phyloP scores from a whole-genome alignment of 2,329 filamentous ascomycete genomes.

The Ilyonectria destructans region DNA sequence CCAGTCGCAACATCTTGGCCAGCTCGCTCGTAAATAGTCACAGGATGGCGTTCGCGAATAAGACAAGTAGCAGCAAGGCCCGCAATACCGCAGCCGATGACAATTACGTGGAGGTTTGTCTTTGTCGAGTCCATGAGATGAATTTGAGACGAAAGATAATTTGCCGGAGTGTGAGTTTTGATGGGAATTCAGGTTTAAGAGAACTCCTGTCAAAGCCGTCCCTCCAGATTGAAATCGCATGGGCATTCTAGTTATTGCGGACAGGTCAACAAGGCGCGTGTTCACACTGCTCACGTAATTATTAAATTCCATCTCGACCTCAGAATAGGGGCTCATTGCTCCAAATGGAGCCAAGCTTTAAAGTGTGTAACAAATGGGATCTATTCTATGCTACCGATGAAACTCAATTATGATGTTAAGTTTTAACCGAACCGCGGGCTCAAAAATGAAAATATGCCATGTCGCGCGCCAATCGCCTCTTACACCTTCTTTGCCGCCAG shows the following conservation, averaged over 20 bases:
- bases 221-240: too few relatives aligned
- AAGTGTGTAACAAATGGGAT: too few relatives aligned
- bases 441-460: not conserved
- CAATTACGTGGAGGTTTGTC: slow-evolving; percentile 22
- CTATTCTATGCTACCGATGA: too few relatives aligned
- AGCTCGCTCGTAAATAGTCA: slow-evolving; percentile 27
- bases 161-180: not conserved
- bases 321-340: too few relatives aligned
- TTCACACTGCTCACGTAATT: too few relatives aligned
- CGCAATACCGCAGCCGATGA: slow-evolving; percentile 22
- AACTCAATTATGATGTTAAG: too few relatives aligned
- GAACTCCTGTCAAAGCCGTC: not conserved
- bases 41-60: slow-evolving; percentile 18
- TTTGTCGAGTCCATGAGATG: slow-evolving; percentile 9
- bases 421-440: not conserved
- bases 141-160: not conserved
- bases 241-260: too few relatives aligned
- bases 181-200: not conserved
- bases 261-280: too few relatives aligned
- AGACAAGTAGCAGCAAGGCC: slow-evolving; percentile 23
- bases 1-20: slow-evolving; percentile 24
- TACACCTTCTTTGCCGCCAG: not conserved
- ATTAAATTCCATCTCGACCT: too few relatives aligned
- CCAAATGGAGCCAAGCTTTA: too few relatives aligned
- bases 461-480: not conserved